These are phyloP conservation scores for Aspergillus oerlinghausenensis DNA, from an alignment of 2,329 filamentous ascomycete species.

Conservation along the genomic window DNA sequence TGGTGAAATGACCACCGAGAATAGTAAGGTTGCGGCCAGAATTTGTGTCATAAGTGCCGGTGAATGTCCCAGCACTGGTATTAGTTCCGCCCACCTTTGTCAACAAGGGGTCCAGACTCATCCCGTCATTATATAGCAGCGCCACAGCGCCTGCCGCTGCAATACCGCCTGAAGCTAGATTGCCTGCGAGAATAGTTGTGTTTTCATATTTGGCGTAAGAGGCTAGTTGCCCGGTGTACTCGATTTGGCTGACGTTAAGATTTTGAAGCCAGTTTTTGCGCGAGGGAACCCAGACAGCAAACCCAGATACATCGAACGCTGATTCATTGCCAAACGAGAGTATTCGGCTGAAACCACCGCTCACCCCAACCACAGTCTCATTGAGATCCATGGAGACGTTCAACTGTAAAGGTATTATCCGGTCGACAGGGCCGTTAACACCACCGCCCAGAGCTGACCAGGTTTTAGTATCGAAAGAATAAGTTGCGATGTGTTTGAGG, in stretches of 20 bases:
- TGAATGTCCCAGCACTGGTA: conserved; percentile 48
- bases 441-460: conserved; percentile 83
- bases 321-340: conserved; percentile 60
- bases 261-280: conserved; percentile 83
- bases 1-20: conserved; percentile 79
- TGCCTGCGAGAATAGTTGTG: conserved; percentile 71
- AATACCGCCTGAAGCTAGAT: conserved; percentile 69
- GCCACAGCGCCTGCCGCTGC: conserved; percentile 68
- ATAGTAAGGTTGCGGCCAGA: conserved; percentile 75
- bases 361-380: conserved; percentile 73
- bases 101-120: conserved; percentile 38
- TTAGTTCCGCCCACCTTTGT: conserved; percentile 46
- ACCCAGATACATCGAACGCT: conserved; percentile 62
- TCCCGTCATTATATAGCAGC: conserved; percentile 45
- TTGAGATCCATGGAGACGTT: conserved; percentile 67
- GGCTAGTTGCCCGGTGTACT: conserved; percentile 68
- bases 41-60: conserved; percentile 71
- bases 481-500: conserved; percentile 72
- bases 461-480: conserved; percentile 60
- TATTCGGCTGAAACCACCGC: conserved; percentile 72
- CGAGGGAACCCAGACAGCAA: conserved; percentile 90
- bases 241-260: conserved; percentile 59
- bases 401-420: conserved; percentile 70
- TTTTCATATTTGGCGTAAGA: conserved; percentile 59
- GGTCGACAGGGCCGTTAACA: conserved; percentile 71